A percentile compares a stretch with the other conserved stretches of the same genome.
These are phyloP conservation scores for Saccharomycopsis olivae DNA, from an alignment of 805 yeast genomes.

Conservation along the genomic window DNA sequence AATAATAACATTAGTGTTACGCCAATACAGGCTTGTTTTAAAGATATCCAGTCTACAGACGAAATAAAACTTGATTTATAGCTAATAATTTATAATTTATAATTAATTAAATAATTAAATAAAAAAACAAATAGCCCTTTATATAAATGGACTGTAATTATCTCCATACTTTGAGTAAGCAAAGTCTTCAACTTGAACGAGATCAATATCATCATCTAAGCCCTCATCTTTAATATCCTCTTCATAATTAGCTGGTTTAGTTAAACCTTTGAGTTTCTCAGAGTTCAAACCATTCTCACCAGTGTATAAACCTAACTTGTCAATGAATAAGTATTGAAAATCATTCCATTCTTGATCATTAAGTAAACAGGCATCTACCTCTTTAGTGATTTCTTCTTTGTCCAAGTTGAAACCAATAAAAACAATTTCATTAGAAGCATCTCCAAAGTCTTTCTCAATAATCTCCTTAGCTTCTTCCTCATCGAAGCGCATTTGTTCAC, in stretches of 20 bases:
- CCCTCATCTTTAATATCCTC: conserved; percentile 4
- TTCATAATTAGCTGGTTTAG: conserved; percentile 9
- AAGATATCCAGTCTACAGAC: conserved; percentile 44
- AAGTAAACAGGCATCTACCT: conserved; percentile 30
- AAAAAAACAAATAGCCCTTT: background rate
- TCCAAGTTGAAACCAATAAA: conserved; percentile 33
- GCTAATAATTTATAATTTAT: background rate
- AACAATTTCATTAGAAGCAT: conserved; percentile 36
- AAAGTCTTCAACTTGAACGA: conserved; percentile 2
- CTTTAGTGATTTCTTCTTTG: conserved; percentile 22
- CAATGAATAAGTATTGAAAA: conserved; percentile 7
- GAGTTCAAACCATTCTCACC: conserved; percentile 1
- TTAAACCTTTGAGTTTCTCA: conserved; percentile 1
- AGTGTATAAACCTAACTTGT: conserved; percentile 6
- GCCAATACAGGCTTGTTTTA: conserved; percentile 63
- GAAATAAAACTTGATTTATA: conserved; percentile 36
- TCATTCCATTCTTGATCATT: conserved; percentile 28
- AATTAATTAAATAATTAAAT: background rate
- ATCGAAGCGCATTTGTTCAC: conserved; percentile 25
- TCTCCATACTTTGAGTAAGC: conserved; percentile 10
- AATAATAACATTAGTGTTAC: conserved; percentile 59
- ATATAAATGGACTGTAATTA: conserved; percentile 4
- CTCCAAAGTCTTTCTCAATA: conserved; percentile 31
- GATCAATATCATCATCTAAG: background rate
- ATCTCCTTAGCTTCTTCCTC: conserved; percentile 25